Base-by-base conservation (phyloP, 495 filamentous ascomycete species). In the Parathielavia appendiculata region DNA sequence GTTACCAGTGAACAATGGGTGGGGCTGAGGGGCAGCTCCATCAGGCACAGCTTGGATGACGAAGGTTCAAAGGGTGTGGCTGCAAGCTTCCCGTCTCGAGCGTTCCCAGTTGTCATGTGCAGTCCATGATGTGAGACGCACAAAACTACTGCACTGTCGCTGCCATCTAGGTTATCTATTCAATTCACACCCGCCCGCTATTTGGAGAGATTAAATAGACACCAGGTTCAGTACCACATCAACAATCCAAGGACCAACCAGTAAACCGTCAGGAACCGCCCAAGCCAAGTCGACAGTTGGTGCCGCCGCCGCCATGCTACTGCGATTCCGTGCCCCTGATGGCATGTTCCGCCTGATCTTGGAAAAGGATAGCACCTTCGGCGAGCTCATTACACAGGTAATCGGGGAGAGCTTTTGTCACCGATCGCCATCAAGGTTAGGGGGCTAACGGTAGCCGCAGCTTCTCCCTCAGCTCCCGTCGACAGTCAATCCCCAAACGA, bases 401-500 rank as follows among this genome's bases (percentile, higher is more conserved):
- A 14, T n/a, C 22, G 5, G 1, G 38, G 23, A 34, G 7, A 16
- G 1, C n/a, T 0, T 30, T 9, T 13, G 22, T 4, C 9, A 5
- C 1, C 13, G 16, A 17, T 16, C 13, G 11, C 0, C 49, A n/a
- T n/a, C 16, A 10, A 1, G 17, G 6, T 32, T 26, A 2, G 7
- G 32, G 14, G 36, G 53, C 58, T 64, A 61, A 64, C 61, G 23
- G 30, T 32, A 43, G n/a, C 17, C 26, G 16, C 57, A 79, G 73
- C 71, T 79, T 10, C 54, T 78, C n/a, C 58, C 75, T 41, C 67
- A 77, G 61, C 69, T 81, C 19, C 76, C 76, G 16, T 56, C 71
- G 12, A 85, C 86, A 52, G 80, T 88, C 62, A 86, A 95, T 61
- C 80, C 89, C 9, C 79, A 81, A 48, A 88, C 85, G 47, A 84